Evolutionary conservation across 441 rosid genomes (phyloP).

Genomic region (Capsella rubella): DNA sequence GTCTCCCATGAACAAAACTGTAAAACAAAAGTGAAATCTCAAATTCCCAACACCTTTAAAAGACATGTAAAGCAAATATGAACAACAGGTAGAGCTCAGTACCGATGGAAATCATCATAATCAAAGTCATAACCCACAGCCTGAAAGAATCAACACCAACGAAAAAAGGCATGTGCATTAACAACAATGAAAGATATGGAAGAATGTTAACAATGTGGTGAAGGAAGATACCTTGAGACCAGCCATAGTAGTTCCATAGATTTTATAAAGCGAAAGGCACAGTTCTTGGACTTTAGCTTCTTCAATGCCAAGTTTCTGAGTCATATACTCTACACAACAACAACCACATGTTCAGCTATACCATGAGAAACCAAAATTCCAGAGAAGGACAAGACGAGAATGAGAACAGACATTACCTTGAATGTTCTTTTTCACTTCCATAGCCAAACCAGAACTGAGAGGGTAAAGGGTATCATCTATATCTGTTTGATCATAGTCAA

Average conservation of each 20-base stretch:
- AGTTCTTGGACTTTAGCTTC: conserved; percentile 61
- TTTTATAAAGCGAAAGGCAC: conserved; percentile 62
- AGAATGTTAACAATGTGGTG: neutral
- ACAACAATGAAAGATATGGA: neutral
- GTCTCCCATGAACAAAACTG: conserved; percentile 88
- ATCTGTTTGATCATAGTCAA: conserved; percentile 49
- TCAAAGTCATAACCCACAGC: conserved; percentile 81
- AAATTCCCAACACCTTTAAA: neutral
- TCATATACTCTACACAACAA: conserved; percentile 62
- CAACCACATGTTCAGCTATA: neutral
- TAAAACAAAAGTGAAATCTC: conserved; percentile 22
- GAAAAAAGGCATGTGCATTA: neutral
- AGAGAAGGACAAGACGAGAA: neutral
- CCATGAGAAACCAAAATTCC: conserved; percentile 2
- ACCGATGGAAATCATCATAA: conserved; percentile 88
- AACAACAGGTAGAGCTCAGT: conserved; percentile 8
- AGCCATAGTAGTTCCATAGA: conserved; percentile 89
- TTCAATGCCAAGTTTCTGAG: conserved; percentile 65
- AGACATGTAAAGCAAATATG: neutral
- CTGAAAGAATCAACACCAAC: conserved; percentile 43
- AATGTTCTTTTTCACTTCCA: conserved; percentile 62
- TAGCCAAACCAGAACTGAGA: conserved; percentile 64
- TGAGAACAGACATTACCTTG: conserved; percentile 52
- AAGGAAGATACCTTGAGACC: conserved; percentile 73
- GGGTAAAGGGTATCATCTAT: conserved; percentile 89